Conservation (phyloP, 169 alveolate species). For the Cryptosporidium xiaoi region DNA sequence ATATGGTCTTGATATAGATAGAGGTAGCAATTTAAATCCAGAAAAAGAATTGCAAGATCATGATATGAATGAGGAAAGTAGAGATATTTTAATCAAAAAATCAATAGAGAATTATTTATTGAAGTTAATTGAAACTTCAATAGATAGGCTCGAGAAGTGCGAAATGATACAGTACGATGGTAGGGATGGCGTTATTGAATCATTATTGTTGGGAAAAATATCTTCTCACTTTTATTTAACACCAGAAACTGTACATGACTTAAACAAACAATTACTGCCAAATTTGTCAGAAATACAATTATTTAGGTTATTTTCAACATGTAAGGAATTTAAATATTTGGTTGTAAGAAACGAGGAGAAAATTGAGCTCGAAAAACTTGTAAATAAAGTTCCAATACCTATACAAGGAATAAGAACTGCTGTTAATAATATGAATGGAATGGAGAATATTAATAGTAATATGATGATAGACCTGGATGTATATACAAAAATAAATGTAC, state of each 20-base stretch:
- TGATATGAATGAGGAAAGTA: background rate
- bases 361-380: constrained; percentile 91
- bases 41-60: background rate
- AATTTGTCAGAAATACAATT: constrained; percentile 94
- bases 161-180: constrained; percentile 94
- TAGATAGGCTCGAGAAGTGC: constrained; percentile 90
- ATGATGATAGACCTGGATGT: constrained; percentile 82
- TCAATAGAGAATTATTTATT: constrained; percentile 53
- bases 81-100: constrained; percentile 10
- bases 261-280: constrained; percentile 80
- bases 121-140: constrained; percentile 90
- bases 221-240: constrained; percentile 97
- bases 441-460: constrained; percentile 4
- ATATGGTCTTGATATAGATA: constrained; percentile 85
- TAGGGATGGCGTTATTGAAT: constrained; percentile 90
- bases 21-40: background rate
- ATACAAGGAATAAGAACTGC: constrained; percentile 85
- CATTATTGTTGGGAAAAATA: constrained; percentile 97
- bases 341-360: constrained; percentile 98
- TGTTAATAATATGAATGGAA: constrained; percentile 74
- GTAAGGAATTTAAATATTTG: constrained; percentile 96
- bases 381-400: constrained; percentile 93
- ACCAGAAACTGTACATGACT: constrained; percentile 73
- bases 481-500: constrained; percentile 93
- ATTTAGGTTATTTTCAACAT: constrained; percentile 93